Base-by-base conservation (phyloP, 2,329 filamentous ascomycete species). In the Raffaelea ambrosiae region DNA sequence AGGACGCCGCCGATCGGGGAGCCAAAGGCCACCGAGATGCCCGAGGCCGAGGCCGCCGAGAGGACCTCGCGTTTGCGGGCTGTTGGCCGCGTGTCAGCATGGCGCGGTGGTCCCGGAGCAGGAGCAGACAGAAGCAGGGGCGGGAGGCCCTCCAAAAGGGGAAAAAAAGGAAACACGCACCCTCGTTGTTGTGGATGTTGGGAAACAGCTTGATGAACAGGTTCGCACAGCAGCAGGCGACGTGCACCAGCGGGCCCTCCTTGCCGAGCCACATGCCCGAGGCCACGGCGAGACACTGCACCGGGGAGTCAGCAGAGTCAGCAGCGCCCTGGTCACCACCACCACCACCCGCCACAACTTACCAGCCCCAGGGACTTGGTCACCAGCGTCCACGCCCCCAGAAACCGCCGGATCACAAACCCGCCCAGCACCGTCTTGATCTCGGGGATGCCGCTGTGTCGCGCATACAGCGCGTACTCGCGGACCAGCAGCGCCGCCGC, bases 211-310 rank as follows among this genome's bases (percentile, higher is more conserved):
- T 95, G 78, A 93, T 94, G 60, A 96, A 89, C 10, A 96, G 68
- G 61, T 94, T 95, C 42, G 91, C 89, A 61, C 90, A 96, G 64
- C 93, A 97, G 67, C 93, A 97, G 51, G 91, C 91, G 20, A 97
- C 90, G 65, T 98, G 91, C 5, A 98, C 91, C 35, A 97, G 69
- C 1, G 91, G 91, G 1, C 91, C 91, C 71, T 98, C 91, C 65
- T 97, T 97, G 29, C 91, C 91, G 14, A 97, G 72, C 91, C 93
- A 97, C 73, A 98, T 83, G 44, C 91, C 91, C 5, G 90, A 96
- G 55, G 88, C 87, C 40, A 96, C 91, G 40, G 91, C 86, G 33
- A 97, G 77, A 63, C 89, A 90, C 81, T 94, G 51, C 45, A n/a
- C n/a, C n/a, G n/a, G n/a, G n/a, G n/a, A n/a, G n/a, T n/a, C n/a